Evolutionary conservation across 352 stramenopile genomes (phyloP), one percentile per base, ranked within the genome.

Genomic region (Globisporangium uncinulatum): DNA sequence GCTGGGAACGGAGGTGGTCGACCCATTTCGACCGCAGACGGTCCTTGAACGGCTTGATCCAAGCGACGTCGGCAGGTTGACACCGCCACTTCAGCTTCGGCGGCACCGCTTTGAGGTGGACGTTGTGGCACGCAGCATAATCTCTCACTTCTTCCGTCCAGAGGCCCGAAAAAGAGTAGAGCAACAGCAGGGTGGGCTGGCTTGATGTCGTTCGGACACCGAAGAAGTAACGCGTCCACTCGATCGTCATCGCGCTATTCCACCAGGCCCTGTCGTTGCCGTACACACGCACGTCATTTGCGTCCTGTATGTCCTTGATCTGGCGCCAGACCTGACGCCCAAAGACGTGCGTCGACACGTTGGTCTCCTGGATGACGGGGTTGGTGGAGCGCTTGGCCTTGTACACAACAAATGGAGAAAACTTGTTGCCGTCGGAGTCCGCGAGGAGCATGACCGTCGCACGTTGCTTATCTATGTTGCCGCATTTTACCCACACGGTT

Each of bases 161-260:
- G 32, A 72, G 70, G 3, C 51, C 61, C 4, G 57, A 59, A 47
- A 76, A 66, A 17, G 67, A 67, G 39, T 76, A 61, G 29, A 64
- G 58, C 4, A 72, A 32, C 4, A 79, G 46, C 13, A 76, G 46
- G 1, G 74, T 52, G 0, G 69, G 59, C 17, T 46, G n/a, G 50
- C 50, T 55, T 7, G 13, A 19, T 8, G 9, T 4, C n/a, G 50
- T 46, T 0, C 50, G 34, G 19, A 46, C 20, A 34, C 44, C 54
- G 41, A 72, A 74, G 55, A 70, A 57, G 49, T 48, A 52, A 4
- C 7, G 19, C 13, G 69, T 14, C 59, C 71, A 74, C 5, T 17
- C 11, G 2, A 67, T 7, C 6, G 63, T 66, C 1, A 73, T 36
- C 13, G 49, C 15, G 14, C 50, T 53, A 17, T 66, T 63, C n/a